Percentiles rank a stretch among this genome's conserved stretches.
Evolutionary conservation across 345 rosid species (phyloP).

Genomic region (Eucalyptus coolabah): DNA sequence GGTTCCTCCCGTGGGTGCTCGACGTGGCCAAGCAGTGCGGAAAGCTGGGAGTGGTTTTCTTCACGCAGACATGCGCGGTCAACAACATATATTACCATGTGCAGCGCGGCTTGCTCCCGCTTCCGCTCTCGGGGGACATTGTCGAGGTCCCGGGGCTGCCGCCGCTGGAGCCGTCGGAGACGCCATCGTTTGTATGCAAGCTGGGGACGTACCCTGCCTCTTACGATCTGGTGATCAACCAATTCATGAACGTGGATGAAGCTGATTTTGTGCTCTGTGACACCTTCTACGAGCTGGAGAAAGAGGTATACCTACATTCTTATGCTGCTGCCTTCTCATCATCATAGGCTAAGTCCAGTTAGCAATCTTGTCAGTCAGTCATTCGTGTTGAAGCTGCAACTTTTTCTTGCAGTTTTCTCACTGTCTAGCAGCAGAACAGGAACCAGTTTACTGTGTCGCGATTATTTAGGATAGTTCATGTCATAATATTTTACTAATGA

Average conservation of each 20-base stretch:
- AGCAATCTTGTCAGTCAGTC: neutral
- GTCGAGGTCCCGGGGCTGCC: constrained; percentile 18
- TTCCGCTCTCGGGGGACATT: neutral
- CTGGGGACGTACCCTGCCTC: constrained; percentile 3
- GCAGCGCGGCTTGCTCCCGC: neutral
- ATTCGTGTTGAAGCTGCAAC: neutral
- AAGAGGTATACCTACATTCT: neutral
- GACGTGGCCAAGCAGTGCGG: constrained; percentile 18
- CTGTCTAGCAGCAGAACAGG: neutral
- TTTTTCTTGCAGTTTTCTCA: neutral
- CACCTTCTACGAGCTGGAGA: constrained; percentile 11
- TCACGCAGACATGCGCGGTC: constrained; percentile 23
- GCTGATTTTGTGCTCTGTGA: constrained; percentile 18
- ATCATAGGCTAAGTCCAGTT: neutral
- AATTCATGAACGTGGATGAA: constrained; percentile 8
- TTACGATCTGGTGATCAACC: neutral
- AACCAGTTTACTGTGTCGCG: neutral
- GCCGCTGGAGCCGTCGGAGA: constrained; percentile 1
- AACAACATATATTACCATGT: constrained; percentile 4
- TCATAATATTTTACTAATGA: neutral
- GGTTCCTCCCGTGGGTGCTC: constrained; percentile 16
- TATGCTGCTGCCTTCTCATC: neutral
- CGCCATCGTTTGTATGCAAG: constrained; percentile 8
- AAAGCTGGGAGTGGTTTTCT: constrained; percentile 6
- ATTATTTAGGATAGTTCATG: neutral